Evolutionary conservation across 1,284 basidiomycete species (phyloP).

Genomic region (Ustilago trichophora): DNA sequence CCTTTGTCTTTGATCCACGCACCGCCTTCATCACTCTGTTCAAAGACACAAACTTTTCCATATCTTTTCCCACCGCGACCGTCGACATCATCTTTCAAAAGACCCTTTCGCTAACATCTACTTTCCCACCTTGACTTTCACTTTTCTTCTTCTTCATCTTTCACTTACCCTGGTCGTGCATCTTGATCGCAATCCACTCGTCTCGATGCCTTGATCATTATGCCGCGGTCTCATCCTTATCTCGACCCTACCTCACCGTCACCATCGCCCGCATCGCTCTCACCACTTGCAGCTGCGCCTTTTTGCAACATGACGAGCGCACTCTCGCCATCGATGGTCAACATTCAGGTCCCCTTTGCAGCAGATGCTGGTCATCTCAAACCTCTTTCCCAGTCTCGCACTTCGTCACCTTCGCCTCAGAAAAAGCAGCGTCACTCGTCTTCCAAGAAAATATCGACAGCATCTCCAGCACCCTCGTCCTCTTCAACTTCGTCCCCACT

Average conservation of each 20-base stretch:
- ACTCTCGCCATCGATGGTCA: constrained; percentile 45
- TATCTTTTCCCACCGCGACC: constrained; percentile 8
- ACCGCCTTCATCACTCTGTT: too few relatives aligned
- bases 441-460: constrained; percentile 6
- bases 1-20: too few relatives aligned
- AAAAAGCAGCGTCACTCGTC: constrained; percentile 41
- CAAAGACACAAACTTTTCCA: too few relatives aligned
- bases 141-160: background rate
- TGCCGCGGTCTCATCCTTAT: constrained; percentile 7
- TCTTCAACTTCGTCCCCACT: too few relatives aligned
- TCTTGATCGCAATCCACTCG: too few relatives aligned
- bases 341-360: constrained; percentile 39
- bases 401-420: constrained; percentile 32
- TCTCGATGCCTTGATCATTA: constrained; percentile 9
- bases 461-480: constrained; percentile 2
- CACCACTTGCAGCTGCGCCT: constrained; percentile 4
- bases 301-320: constrained; percentile 29
- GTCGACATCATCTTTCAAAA: background rate
- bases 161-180: background rate
- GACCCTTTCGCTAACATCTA: constrained; percentile 45
- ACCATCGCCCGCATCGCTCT: constrained; percentile 3
- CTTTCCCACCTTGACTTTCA: background rate
- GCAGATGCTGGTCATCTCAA: constrained; percentile 46
- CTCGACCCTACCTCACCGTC: constrained; percentile 27
- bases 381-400: constrained; percentile 17